Evolutionary conservation across 768 basidiomycete genomes (phyloP).

Genomic region (Candolleomyces eurysporus): DNA sequence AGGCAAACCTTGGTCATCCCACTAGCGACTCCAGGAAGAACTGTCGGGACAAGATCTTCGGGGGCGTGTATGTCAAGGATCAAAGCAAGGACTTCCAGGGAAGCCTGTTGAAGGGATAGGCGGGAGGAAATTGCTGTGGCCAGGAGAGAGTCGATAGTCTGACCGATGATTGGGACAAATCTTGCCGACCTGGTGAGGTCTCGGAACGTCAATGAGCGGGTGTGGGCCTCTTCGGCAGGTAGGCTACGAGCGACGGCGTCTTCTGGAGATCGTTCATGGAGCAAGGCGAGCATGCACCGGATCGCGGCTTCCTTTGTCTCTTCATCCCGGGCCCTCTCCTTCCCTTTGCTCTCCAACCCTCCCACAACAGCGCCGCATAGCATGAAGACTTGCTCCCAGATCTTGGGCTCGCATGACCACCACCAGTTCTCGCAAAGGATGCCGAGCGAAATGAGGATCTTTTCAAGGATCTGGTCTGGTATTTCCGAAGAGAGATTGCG

Average conservation of each 20-base stretch:
- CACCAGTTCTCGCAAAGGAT: conserved; percentile 75
- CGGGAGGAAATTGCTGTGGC: conserved; percentile 53
- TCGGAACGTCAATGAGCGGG: conserved; percentile 36
- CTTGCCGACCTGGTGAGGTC: conserved; percentile 43
- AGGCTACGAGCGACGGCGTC: conserved; percentile 30
- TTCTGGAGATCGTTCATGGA: conserved; percentile 48
- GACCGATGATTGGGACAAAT: conserved; percentile 79
- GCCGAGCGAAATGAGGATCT: conserved; percentile 56
- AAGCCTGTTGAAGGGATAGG: conserved; percentile 58
- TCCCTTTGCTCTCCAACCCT: conserved; percentile 65
- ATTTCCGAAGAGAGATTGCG: conserved; percentile 68
- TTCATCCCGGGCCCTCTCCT: conserved; percentile 67
- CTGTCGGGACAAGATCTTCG: conserved; percentile 52
- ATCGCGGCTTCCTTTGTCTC: conserved; percentile 80
- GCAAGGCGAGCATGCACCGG: conserved; percentile 59
- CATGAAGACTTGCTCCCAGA: conserved; percentile 88
- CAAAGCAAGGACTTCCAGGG: conserved; percentile 55
- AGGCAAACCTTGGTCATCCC: conserved; percentile 70
- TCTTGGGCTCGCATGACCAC: conserved; percentile 70
- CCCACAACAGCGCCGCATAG: conserved; percentile 65
- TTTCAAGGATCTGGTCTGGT: conserved; percentile 79
- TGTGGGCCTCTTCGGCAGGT: conserved; percentile 18
- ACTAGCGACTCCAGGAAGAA: conserved; percentile 85
- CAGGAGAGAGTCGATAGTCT: conserved; percentile 77
- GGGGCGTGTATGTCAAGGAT: conserved; percentile 66